Base-by-base conservation (phyloP, 768 basidiomycete species). In the Strobilomyces confusus region DNA sequence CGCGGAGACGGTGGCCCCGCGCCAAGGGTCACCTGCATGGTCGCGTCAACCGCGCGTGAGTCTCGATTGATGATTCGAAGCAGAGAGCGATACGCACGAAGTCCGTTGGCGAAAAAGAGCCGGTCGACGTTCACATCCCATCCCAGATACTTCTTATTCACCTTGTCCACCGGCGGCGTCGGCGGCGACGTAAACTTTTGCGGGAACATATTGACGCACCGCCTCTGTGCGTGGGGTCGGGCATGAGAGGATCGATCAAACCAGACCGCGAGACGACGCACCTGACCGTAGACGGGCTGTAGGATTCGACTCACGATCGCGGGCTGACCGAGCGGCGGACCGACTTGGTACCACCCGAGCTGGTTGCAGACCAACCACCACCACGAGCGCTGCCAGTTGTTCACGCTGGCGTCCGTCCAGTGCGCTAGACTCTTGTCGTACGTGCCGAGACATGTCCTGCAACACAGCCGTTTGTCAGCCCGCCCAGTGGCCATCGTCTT, bases 341-440 rank as follows among this genome's bases (percentile, higher is more conserved):
- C 69, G 6, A 66, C 71, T 54, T 69, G 69, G 57, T 63, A 72
- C 52, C 56, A 86, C 30, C 87, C 87, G 1, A 89, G 76, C 69
- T 89, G 78, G 59, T 84, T 87, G 62, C 87, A 89, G 5, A 83
- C 79, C 61, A 86, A 80, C 87, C 87, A 89, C 52, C 72, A 68
- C 86, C 87, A 90, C 4, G 87, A 86, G 22, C 87, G 78, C 5
- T 55, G 57, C 0, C 73, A 52, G 54, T 89, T 82, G 64, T 87
- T 70, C 34, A 89, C 67, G 5, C 72, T 66, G 3, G 73, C 82
- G 55, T 84, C 70, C 13, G 82, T 84, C 70, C 75, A 89, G 64
- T 60, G 79, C 1, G 66, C 46, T 47, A 63, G 55, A 19, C 56
- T 72, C 2, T 70, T 33, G 52, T 79, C 55, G 45, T 79, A 77